Percentiles rank a stretch among this genome's conserved stretches.
Evolutionary conservation across 73 alveolate genomes (phyloP).

Genomic region (Paramecium sonneborni): DNA sequence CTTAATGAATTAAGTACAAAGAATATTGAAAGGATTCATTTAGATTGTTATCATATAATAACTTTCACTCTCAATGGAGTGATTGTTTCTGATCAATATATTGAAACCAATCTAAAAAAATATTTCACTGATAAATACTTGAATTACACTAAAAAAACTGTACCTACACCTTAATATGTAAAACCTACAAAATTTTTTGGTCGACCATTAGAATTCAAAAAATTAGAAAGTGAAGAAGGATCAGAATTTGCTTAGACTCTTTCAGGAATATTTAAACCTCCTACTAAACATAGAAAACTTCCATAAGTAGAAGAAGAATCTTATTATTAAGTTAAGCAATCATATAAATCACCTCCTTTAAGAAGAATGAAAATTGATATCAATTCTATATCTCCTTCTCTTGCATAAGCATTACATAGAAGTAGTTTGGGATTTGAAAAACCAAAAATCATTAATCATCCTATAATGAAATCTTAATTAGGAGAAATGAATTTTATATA

Average conservation of each 20-base stretch:
- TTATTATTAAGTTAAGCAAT: neutral
- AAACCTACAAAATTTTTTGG: conserved; percentile 53
- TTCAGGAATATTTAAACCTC: conserved; percentile 4
- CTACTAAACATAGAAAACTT: neutral
- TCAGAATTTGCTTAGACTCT: neutral
- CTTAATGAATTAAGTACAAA: neutral
- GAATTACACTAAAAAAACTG: conserved; percentile 14
- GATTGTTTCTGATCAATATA: conserved; percentile 15
- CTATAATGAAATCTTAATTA: neutral
- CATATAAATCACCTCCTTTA: conserved; percentile 3
- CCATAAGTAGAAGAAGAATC: neutral
- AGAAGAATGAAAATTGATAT: conserved; percentile 32
- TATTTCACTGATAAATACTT: neutral
- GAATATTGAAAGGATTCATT: neutral
- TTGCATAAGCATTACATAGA: conserved; percentile 1
- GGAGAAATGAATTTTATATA: neutral
- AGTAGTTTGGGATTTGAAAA: neutral
- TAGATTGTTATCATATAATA: conserved; percentile 31
- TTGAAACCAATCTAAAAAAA: conserved; percentile 4
- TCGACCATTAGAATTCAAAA: neutral
- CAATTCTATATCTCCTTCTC: conserved; percentile 31
- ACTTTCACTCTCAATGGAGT: conserved; percentile 41
- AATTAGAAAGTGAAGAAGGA: neutral
- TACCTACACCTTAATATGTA: neutral
- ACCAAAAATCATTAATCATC: conserved; percentile 33